Percentiles rank a stretch among this genome's conserved stretches.
Evolutionary conservation across 2,329 filamentous ascomycete genomes (phyloP).

Genomic region (Ambrosiella xylebori): DNA sequence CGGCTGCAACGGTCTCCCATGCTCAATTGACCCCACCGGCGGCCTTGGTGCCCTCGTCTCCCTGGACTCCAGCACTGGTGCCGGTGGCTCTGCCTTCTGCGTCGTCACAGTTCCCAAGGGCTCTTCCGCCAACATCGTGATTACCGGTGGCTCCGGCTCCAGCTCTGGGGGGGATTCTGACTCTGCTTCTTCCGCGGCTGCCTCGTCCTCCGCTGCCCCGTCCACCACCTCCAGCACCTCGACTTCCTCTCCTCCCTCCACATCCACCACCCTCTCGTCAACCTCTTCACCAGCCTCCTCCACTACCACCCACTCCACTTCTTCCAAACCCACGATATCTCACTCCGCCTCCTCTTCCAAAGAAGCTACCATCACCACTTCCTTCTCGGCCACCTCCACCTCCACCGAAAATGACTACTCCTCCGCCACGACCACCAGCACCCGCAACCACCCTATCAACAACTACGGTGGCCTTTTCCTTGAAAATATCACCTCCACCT

Average conservation of each 20-base stretch:
- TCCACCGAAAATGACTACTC: constrained; percentile 2
- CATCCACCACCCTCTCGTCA: constrained; percentile 4
- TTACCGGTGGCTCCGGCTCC: constrained; percentile 33
- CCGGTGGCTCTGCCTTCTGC: constrained; percentile 54
- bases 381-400: constrained; percentile 7
- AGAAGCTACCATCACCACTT: constrained; percentile 4
- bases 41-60: constrained; percentile 42
- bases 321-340: constrained; percentile 12
- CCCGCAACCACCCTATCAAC: constrained; percentile 15
- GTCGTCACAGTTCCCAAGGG: constrained; percentile 59
- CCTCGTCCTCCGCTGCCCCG: constrained; percentile 15
- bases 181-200: constrained; percentile 12
- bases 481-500: constrained; percentile 26
- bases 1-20: constrained; percentile 57
- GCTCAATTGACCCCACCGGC: constrained; percentile 46
- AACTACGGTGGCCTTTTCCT: constrained; percentile 33
- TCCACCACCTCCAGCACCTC: constrained; percentile 17
- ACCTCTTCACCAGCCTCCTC: constrained; percentile 11
- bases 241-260: constrained; percentile 13
- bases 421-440: not conserved
- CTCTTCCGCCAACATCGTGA: constrained; percentile 47
- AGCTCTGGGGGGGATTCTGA: constrained; percentile 17
- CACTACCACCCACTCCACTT: not conserved
- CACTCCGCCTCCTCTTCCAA: constrained; percentile 13
- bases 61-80: constrained; percentile 36